These are phyloP conservation scores for Epichloe glyceriae DNA, from an alignment of 2,329 filamentous ascomycete genomes.

Conservation along the genomic window DNA sequence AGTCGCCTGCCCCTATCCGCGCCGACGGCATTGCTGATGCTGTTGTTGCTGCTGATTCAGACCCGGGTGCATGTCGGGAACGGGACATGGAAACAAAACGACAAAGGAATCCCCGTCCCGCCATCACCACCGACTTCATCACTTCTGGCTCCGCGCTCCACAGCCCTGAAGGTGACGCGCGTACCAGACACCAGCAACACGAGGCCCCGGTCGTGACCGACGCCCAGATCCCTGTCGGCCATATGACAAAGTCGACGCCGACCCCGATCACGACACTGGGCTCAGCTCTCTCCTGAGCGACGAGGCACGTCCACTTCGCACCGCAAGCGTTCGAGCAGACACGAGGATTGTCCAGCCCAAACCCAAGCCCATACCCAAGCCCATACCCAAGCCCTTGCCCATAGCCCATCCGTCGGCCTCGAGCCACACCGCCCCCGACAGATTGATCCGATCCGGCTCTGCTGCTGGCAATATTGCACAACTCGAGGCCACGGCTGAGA, in stretches of 20 bases:
- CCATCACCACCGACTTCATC: slow-evolving; percentile 5
- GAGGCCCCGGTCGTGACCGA: slow-evolving; percentile 4
- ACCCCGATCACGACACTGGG: slow-evolving; percentile 2
- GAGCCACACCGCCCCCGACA: slow-evolving; percentile 39
- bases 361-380: slow-evolving; percentile 31
- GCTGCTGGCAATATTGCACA: slow-evolving; percentile 56
- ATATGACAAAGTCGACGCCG: slow-evolving; percentile 6
- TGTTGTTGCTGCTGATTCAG: background rate
- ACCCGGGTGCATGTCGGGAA: slow-evolving; percentile 1
- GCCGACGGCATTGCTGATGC: background rate
- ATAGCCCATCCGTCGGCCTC: slow-evolving; percentile 35
- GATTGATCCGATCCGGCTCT: slow-evolving; percentile 46
- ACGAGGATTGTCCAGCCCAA: slow-evolving; percentile 27
- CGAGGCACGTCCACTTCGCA: slow-evolving; percentile 18
- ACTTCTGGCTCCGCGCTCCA: slow-evolving; percentile 5
- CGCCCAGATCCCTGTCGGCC: slow-evolving; percentile 1
- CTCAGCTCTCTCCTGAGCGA: slow-evolving; percentile 5
- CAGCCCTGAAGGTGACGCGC: slow-evolving; percentile 7
- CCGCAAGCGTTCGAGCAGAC: slow-evolving; percentile 30
- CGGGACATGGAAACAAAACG: background rate
- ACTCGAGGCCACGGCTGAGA: slow-evolving; percentile 63
- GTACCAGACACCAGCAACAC: slow-evolving; percentile 7
- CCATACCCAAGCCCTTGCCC: slow-evolving; percentile 31
- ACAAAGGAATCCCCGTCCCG: background rate
- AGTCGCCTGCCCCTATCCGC: slow-evolving; percentile 8